These are phyloP conservation scores for Wickerhamiella alocasiicola DNA, from an alignment of 805 yeast species.

Conservation along the genomic window DNA sequence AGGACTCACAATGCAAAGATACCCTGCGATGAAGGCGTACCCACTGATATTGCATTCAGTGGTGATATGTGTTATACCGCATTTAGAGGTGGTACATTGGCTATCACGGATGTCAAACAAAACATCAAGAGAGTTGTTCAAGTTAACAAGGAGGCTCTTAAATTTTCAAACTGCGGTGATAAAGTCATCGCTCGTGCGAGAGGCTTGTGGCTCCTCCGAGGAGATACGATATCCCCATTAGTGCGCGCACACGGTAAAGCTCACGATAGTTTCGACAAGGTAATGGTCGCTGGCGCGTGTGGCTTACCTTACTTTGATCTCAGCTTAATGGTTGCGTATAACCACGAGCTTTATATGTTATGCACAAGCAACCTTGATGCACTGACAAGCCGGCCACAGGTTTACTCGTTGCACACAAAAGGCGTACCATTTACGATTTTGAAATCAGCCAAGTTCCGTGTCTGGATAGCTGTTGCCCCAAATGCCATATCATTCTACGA, in stretches of 20 bases:
- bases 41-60: not conserved
- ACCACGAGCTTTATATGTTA: not conserved
- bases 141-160: not conserved
- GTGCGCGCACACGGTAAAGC: not conserved
- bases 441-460: not conserved
- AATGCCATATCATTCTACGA: slow-evolving; percentile 5
- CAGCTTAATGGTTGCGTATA: slow-evolving; percentile 1
- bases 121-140: not conserved
- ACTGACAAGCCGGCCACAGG: not conserved
- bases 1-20: not conserved
- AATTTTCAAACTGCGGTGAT: not conserved
- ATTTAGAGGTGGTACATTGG: not conserved
- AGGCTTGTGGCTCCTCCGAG: slow-evolving; percentile 2
- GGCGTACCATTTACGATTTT: not conserved
- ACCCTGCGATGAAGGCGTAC: not conserved
- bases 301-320: not conserved
- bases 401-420: not conserved
- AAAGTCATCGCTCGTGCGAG: not conserved
- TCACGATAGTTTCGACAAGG: not conserved
- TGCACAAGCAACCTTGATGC: not conserved
- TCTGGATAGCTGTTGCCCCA: slow-evolving; percentile 1
- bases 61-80: not conserved
- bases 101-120: not conserved
- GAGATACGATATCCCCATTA: not conserved
- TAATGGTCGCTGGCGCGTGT: not conserved